phyloP scores from a whole-genome alignment of 2,329 filamentous ascomycete species.

The Penicillium freii region DNA sequence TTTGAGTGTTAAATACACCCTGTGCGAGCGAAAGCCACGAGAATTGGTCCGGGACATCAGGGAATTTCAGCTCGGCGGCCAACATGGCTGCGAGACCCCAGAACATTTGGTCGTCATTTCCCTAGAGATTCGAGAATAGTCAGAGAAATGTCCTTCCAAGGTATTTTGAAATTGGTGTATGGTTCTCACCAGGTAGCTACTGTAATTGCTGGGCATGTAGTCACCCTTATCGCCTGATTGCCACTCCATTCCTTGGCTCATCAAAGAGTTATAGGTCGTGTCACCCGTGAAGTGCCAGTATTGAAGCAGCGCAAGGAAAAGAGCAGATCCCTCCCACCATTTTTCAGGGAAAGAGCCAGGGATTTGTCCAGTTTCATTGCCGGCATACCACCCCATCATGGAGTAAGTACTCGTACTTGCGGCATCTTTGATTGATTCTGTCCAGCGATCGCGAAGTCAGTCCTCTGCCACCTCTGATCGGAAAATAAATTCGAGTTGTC shows the following conservation, averaged over 20 bases:
- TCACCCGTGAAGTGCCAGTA: slow-evolving; percentile 70
- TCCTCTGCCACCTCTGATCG: background rate
- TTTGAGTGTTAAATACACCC: slow-evolving; percentile 72
- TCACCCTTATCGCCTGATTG: slow-evolving; percentile 36
- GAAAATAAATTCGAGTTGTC: background rate
- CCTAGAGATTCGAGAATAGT: slow-evolving; percentile 30
- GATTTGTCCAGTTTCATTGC: slow-evolving; percentile 49
- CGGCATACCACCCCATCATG: slow-evolving; percentile 54
- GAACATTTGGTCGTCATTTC: slow-evolving; percentile 71
- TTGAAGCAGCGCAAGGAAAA: slow-evolving; percentile 68
- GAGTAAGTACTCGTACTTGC: slow-evolving; percentile 46
- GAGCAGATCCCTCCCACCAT: slow-evolving; percentile 71
- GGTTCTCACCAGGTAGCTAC: slow-evolving; percentile 28
- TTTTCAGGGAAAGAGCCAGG: slow-evolving; percentile 64
- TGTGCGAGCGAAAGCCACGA: slow-evolving; percentile 58
- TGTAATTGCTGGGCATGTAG: slow-evolving; percentile 41
- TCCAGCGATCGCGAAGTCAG: background rate
- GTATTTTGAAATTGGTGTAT: background rate
- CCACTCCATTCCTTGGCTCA: slow-evolving; percentile 43
- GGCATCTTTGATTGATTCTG: slow-evolving; percentile 47
- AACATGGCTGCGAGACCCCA: slow-evolving; percentile 68
- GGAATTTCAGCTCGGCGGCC: slow-evolving; percentile 64
- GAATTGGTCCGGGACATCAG: slow-evolving; percentile 50
- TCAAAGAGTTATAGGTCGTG: slow-evolving; percentile 58
- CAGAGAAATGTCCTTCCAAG: background rate